phyloP scores from a whole-genome alignment of 1,139 yeast species.

The Scheffersomyces cryptocercus region DNA sequence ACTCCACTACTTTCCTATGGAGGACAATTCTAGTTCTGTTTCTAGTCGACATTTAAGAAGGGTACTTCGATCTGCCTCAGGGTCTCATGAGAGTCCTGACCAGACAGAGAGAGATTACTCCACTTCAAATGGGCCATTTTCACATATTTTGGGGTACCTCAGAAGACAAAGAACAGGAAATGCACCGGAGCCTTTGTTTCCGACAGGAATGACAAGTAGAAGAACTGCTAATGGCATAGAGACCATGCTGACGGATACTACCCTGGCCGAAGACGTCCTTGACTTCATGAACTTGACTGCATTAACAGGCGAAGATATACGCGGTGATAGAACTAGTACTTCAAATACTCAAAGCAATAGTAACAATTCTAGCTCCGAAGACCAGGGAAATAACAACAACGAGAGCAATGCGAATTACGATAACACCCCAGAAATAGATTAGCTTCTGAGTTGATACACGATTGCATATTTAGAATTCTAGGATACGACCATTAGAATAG shows the following conservation, averaged over 20 bases:
- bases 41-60: constrained; percentile 9
- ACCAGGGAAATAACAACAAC: no score
- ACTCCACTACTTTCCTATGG: constrained; percentile 3
- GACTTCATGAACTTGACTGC: constrained; percentile 26
- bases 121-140: constrained; percentile 16
- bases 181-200: constrained; percentile 33
- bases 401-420: no score
- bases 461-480: no score
- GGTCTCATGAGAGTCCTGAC: constrained; percentile 6
- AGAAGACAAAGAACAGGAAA: constrained; percentile 11
- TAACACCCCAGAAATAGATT: no score
- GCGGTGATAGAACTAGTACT: no score
- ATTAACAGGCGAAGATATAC: no score
- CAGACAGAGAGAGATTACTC: constrained; percentile 6
- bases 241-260: constrained; percentile 22
- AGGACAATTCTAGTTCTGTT: neutral
- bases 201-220: constrained; percentile 53
- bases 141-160: constrained; percentile 27
- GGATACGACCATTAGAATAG: no score
- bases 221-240: constrained; percentile 51
- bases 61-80: constrained; percentile 14
- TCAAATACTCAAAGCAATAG: no score
- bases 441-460: no score
- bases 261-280: constrained; percentile 11
- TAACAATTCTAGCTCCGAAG: no score